A percentile compares a stretch with the other conserved stretches of the same genome.
Conservation (phyloP, 2,329 filamentous ascomycete species). For the Chrysosporium keratinophilum region DNA sequence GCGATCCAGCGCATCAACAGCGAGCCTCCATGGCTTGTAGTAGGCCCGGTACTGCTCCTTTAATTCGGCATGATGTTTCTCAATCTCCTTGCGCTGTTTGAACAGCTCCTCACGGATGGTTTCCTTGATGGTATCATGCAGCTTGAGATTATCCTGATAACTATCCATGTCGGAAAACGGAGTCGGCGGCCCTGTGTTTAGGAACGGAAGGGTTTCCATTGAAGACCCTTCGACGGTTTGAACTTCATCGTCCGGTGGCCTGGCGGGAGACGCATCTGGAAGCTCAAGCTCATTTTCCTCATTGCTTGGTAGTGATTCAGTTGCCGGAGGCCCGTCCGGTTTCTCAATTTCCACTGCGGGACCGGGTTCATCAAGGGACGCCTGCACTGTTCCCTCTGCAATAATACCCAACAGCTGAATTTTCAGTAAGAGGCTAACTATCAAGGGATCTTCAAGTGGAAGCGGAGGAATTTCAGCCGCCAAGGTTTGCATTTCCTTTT, state of each 20-base stretch:
- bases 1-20: slow-evolving; percentile 35
- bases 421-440: slow-evolving; percentile 34
- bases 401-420: slow-evolving; percentile 39
- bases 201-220: slow-evolving; percentile 38
- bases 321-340: slow-evolving; percentile 13
- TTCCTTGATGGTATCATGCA: slow-evolving; percentile 32
- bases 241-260: slow-evolving; percentile 14
- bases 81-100: slow-evolving; percentile 30
- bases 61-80: slow-evolving; percentile 32
- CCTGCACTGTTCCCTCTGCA: slow-evolving; percentile 26
- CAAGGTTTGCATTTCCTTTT: slow-evolving; percentile 36
- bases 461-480: slow-evolving; percentile 35
- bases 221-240: slow-evolving; percentile 25
- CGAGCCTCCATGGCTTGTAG: slow-evolving; percentile 39
- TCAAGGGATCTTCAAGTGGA: slow-evolving; percentile 33
- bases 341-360: slow-evolving; percentile 19
- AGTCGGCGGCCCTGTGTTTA: slow-evolving; percentile 34
- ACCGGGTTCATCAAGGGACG: slow-evolving; percentile 22
- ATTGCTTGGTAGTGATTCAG: slow-evolving; percentile 19
- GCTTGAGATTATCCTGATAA: slow-evolving; percentile 33
- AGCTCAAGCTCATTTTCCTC: slow-evolving; percentile 20
- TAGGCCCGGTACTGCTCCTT: slow-evolving; percentile 32
- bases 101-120: slow-evolving; percentile 31
- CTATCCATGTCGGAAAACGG: slow-evolving; percentile 38
- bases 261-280: slow-evolving; percentile 2